Evolutionary conservation across 257 asterid species (phyloP).

Genomic region (Misopates orontium): DNA sequence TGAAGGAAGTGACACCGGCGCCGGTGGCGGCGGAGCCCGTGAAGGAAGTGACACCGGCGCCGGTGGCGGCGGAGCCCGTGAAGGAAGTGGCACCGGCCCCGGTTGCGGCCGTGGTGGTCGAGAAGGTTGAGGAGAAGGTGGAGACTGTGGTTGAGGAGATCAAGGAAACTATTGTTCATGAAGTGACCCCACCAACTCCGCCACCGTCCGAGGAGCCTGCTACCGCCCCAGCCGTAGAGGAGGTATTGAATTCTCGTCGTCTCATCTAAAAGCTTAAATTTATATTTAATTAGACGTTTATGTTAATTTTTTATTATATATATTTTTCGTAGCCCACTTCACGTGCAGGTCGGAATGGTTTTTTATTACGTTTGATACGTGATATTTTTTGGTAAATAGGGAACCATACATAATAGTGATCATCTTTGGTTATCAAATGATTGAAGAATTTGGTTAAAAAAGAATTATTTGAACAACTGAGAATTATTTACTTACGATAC

Average conservation of each 20-base stretch:
- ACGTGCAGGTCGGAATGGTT: too few relatives aligned
- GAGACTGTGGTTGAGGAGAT: slow-evolving; percentile 48
- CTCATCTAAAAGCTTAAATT: too few relatives aligned
- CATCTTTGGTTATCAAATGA: too few relatives aligned
- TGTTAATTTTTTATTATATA: too few relatives aligned
- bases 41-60: slow-evolving; percentile 22
- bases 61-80: slow-evolving; percentile 13
- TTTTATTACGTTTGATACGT: too few relatives aligned
- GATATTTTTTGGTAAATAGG: too few relatives aligned
- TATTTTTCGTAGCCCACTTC: too few relatives aligned
- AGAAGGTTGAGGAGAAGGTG: slow-evolving; percentile 27
- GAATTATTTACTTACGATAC: too few relatives aligned
- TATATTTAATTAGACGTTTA: too few relatives aligned
- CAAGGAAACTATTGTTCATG: slow-evolving; percentile 60
- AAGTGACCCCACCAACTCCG: slow-evolving; percentile 42
- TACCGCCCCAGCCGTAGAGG: slow-evolving; percentile 27
- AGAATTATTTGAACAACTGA: too few relatives aligned
- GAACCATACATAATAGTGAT: too few relatives aligned
- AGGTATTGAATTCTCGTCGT: slow-evolving; percentile 9
- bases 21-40: slow-evolving; percentile 28
- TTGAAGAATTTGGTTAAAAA: too few relatives aligned
- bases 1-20: slow-evolving; percentile 17
- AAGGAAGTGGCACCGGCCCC: slow-evolving; percentile 12
- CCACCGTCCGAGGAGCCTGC: slow-evolving; percentile 32
- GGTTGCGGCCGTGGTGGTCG: slow-evolving; percentile 22